Conservation (phyloP, 148 eudicot genomes). For the Chenopodium formosanum region DNA sequence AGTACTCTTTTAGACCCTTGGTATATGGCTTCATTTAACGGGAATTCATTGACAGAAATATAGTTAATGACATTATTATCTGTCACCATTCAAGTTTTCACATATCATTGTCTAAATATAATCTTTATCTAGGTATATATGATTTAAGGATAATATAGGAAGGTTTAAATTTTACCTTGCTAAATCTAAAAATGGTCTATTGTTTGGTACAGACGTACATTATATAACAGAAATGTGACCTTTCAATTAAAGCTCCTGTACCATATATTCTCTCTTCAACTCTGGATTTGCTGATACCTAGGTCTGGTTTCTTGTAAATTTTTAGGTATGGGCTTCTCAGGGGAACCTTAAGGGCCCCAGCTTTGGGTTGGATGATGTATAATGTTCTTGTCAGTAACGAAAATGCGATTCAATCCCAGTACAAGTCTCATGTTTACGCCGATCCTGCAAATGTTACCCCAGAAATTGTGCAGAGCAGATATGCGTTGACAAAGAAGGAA, state of each 20-base stretch:
- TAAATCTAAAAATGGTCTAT: background rate
- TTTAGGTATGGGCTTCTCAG: conserved; percentile 84
- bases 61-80: too few relatives aligned
- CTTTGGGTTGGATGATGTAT: conserved; percentile 99
- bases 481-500: conserved; percentile 63
- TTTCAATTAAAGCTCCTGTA: background rate
- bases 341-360: conserved; percentile 87
- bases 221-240: too few relatives aligned
- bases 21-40: too few relatives aligned
- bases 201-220: background rate
- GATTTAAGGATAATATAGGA: too few relatives aligned
- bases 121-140: too few relatives aligned
- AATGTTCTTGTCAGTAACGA: conserved; percentile 93
- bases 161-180: background rate
- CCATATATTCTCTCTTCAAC: background rate
- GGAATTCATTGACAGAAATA: too few relatives aligned
- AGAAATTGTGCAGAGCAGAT: conserved; percentile 65
- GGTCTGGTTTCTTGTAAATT: background rate
- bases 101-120: too few relatives aligned
- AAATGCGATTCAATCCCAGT: conserved; percentile 79
- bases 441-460: conserved; percentile 80
- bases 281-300: background rate
- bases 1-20: too few relatives aligned
- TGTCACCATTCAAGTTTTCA: too few relatives aligned
- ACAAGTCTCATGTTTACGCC: conserved; percentile 89